Evolutionary conservation across 164 flowering plant genomes (phyloP), one percentile per base, ranked within the genome.

Genomic region (Kingdonia uniflora): DNA sequence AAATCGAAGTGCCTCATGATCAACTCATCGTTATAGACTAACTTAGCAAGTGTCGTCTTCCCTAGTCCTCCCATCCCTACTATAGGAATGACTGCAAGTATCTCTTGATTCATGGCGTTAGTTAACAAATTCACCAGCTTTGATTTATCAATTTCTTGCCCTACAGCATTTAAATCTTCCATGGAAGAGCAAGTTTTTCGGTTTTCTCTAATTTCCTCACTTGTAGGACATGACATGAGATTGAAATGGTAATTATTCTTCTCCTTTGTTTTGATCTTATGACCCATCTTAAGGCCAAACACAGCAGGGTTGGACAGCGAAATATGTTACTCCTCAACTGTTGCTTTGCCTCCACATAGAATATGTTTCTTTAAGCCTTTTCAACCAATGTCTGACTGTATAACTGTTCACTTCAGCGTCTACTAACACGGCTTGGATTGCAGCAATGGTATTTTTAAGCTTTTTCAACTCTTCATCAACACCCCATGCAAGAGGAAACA

Each of bases 41-140:
- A 42, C 24, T 58, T 37, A 23, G 61, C 61, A 11, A 58, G 47
- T 5, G 61, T 42, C 8, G 61, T 58, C 54, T 58, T 58, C 15
- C 61, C 61, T 3, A 58, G 38, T 19, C 61, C 61, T 5, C 61
- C 61, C 11, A 49, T 12, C 16, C 61, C 61, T 6, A 49, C 38
- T 4, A 58, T 49, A 16, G 61, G 19, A 14, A 50, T 11, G 26
- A 42, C 14, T 2, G 45, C 43, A 35, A 52, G 42, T 14, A 12
- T 45, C 14, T 19, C 22, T 5, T 17, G 35, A 26, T 25, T 14
- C 17, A 19, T 17, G 47, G 17, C 6, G 6, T 20, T 16, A 21
- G 22, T 20, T 23, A 52, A 19, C 45, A 43, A 25, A 1, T 38
- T 4, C 0, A 48, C 16, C 2, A 57, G 49, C 48, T 21, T 14